A percentile compares a stretch with the other conserved stretches of the same genome.
phyloP scores from a whole-genome alignment of 1,139 yeast species.

The Pichia sp. region DNA sequence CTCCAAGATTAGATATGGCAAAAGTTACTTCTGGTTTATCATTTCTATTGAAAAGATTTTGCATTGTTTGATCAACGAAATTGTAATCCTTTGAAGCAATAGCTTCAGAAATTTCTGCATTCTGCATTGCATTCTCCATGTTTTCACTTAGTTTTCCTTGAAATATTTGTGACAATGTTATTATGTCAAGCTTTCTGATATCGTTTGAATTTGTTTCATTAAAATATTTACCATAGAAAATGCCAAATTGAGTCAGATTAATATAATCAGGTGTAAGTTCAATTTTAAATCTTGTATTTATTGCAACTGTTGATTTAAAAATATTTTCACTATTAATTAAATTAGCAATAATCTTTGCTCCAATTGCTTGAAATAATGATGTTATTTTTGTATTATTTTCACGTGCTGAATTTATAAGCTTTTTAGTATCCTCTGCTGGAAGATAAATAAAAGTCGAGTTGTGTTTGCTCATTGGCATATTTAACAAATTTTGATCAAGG shows the following conservation, averaged over 20 bases:
- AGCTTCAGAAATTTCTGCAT: conserved; percentile 5
- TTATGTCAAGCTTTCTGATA: neutral
- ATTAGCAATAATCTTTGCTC: neutral
- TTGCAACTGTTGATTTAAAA: conserved; percentile 11
- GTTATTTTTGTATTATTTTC: conserved; percentile 10
- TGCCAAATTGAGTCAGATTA: conserved; percentile 6
- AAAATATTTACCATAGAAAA: conserved; percentile 12
- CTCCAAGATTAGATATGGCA: conserved; percentile 15
- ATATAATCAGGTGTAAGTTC: neutral
- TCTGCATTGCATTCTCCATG: conserved; percentile 5
- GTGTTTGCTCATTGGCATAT: conserved; percentile 7
- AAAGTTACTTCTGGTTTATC: conserved; percentile 7
- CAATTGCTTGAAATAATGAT: conserved; percentile 8
- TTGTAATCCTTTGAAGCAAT: neutral
- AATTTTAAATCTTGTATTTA: conserved; percentile 7
- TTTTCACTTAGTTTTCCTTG: conserved; percentile 4
- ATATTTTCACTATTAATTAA: neutral
- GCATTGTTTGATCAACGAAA: conserved; percentile 3
- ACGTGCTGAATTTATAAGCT: conserved; percentile 4
- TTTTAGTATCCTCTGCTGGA: neutral
- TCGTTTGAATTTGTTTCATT: neutral
- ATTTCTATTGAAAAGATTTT: conserved; percentile 4
- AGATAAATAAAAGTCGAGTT: conserved; percentile 1
- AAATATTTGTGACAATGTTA: conserved; percentile 3
- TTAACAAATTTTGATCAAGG: neutral